A percentile compares a stretch with the other conserved stretches of the same genome.
These are phyloP conservation scores for Arachis stenosperma DNA, from an alignment of 306 rosid genomes.

Conservation along the genomic window DNA sequence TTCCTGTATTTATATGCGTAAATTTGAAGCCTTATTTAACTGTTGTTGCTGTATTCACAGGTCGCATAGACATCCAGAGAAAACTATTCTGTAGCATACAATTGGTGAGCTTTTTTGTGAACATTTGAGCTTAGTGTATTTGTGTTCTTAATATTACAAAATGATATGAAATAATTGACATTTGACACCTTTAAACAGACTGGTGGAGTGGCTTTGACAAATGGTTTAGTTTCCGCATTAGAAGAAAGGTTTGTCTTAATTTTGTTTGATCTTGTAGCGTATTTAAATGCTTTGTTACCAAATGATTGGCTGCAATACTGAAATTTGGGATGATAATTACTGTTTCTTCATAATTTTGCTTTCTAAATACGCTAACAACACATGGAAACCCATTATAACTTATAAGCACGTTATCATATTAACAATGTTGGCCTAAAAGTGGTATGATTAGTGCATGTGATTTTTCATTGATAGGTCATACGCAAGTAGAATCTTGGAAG, in stretches of 20 bases:
- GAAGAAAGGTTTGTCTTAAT: conserved; percentile 84
- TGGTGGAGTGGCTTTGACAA: conserved; percentile 91
- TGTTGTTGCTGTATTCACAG: conserved; percentile 53
- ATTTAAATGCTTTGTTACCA: conserved; percentile 18
- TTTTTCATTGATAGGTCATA: conserved; percentile 15
- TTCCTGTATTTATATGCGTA: conserved; percentile 29
- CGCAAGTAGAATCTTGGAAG: conserved; percentile 8
- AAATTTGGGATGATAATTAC: conserved; percentile 21
- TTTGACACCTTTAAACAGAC: conserved; percentile 56
- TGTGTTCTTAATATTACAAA: conserved; percentile 30
- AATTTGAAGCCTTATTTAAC: conserved; percentile 35
- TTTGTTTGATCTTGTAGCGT: conserved; percentile 13
- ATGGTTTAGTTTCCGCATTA: conserved; percentile 80
- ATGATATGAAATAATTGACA: conserved; percentile 41
- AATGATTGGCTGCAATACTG: conserved; percentile 21
- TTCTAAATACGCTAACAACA: neutral
- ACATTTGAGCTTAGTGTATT: conserved; percentile 33
- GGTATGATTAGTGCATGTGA: conserved; percentile 9
- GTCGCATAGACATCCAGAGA: conserved; percentile 93
- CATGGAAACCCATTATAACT: neutral
- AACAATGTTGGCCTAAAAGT: neutral
- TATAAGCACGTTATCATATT: no score
- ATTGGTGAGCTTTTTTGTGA: conserved; percentile 61
- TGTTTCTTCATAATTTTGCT: neutral
- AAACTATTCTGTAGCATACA: conserved; percentile 96